Percentiles rank a stretch among this genome's conserved stretches.
Evolutionary conservation across 2,329 filamentous ascomycete genomes (phyloP).

Genomic region (Aureobasidium sp.): DNA sequence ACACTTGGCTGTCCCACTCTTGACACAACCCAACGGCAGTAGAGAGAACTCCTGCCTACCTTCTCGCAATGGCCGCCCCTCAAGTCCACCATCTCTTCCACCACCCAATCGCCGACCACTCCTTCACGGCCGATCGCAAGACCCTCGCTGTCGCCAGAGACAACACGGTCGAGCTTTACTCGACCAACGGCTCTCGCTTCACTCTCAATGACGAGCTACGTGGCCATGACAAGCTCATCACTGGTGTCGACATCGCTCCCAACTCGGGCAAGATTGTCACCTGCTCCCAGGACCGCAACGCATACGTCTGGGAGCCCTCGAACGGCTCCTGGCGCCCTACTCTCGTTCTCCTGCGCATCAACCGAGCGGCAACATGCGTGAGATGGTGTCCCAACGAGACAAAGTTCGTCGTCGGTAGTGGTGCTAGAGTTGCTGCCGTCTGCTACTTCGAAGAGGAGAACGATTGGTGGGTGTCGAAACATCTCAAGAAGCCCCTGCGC

Average conservation of each 20-base stretch:
- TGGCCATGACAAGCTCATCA: conserved; percentile 95
- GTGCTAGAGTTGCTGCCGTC: conserved; percentile 87
- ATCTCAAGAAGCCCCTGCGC: conserved; percentile 96
- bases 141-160: conserved; percentile 89
- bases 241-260: conserved; percentile 90
- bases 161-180: conserved; percentile 82
- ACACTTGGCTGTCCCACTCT: not conserved
- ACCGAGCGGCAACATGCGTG: conserved; percentile 91
- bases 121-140: conserved; percentile 86
- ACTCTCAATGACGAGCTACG: conserved; percentile 85
- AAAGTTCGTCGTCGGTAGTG: conserved; percentile 96
- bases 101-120: conserved; percentile 92
- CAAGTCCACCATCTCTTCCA: conserved; percentile 98
- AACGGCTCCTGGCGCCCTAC: conserved; percentile 94
- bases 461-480: conserved; percentile 99
- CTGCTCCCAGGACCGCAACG: conserved; percentile 96
- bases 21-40: conserved; percentile 59
- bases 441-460: conserved; percentile 99
- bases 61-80: conserved; percentile 65
- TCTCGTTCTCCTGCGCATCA: conserved; percentile 92
- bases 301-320: conserved; percentile 86
- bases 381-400: conserved; percentile 95
- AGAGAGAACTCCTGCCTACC: conserved; percentile 88
- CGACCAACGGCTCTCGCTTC: conserved; percentile 64
- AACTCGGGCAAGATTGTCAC: conserved; percentile 89